Evolutionary conservation across 2,329 filamentous ascomycete genomes (phyloP).

Genomic region (Colletotrichum echinochloae): DNA sequence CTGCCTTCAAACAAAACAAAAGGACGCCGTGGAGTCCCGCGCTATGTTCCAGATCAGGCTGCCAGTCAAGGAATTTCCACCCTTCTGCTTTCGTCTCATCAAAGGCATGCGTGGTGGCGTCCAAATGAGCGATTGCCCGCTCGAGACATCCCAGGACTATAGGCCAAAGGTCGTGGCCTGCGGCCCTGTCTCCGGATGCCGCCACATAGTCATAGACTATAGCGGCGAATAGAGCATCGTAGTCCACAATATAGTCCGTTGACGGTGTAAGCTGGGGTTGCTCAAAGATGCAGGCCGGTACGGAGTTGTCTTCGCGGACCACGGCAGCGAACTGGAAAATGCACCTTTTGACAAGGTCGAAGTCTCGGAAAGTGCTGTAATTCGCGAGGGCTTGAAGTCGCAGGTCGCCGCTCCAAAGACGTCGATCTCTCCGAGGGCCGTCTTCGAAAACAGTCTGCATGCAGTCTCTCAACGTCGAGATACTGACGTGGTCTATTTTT

Average conservation of each 20-base stretch:
- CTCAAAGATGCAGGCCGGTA: conserved; percentile 52
- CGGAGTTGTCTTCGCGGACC: conserved; percentile 47
- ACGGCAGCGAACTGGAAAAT: conserved; percentile 52
- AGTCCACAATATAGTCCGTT: conserved; percentile 52
- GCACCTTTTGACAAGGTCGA: conserved; percentile 50
- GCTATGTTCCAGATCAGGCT: conserved; percentile 45
- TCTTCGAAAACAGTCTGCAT: conserved; percentile 56
- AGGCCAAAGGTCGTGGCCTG: conserved; percentile 47
- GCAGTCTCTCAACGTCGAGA: conserved; percentile 51
- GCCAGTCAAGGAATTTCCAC: conserved; percentile 52
- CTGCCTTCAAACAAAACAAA: conserved; percentile 46
- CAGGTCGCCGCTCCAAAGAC: conserved; percentile 53
- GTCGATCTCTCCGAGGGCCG: conserved; percentile 51
- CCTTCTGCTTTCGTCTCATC: conserved; percentile 35
- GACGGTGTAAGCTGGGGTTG: conserved; percentile 47
- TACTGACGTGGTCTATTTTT: conserved; percentile 48
- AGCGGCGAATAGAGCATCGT: conserved; percentile 50
- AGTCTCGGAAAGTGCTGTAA: conserved; percentile 52
- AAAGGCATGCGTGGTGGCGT: conserved; percentile 43
- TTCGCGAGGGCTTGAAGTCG: conserved; percentile 52
- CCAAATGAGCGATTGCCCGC: conserved; percentile 44
- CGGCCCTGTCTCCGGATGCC: conserved; percentile 47
- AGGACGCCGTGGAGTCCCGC: conserved; percentile 49
- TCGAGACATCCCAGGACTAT: conserved; percentile 48
- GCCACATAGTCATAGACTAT: conserved; percentile 50